These are phyloP conservation scores for Paramecium sonneborni DNA, from an alignment of 73 alveolate species.

Conservation along the genomic window DNA sequence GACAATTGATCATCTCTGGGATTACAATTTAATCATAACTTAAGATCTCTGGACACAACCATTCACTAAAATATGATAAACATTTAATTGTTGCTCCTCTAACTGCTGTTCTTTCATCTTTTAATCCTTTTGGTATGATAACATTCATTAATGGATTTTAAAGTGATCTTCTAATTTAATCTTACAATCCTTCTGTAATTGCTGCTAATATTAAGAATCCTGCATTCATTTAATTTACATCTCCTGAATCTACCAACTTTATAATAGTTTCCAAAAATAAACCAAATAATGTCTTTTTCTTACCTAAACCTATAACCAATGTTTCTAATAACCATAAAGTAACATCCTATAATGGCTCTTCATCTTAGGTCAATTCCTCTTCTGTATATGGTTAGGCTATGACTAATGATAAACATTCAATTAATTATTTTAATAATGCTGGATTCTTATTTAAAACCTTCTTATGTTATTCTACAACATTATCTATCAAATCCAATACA, in stretches of 20 bases:
- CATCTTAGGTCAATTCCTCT: slow-evolving; percentile 53
- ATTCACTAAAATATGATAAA: slow-evolving; percentile 65
- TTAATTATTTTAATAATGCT: slow-evolving; percentile 34
- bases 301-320: background rate
- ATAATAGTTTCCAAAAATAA: slow-evolving; percentile 57
- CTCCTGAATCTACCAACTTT: slow-evolving; percentile 47
- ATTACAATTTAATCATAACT: slow-evolving; percentile 45
- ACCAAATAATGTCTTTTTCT: slow-evolving; percentile 43
- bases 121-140: slow-evolving; percentile 57
- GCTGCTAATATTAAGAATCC: slow-evolving; percentile 64
- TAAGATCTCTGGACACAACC: slow-evolving; percentile 53
- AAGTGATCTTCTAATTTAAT: slow-evolving; percentile 40
- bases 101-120: slow-evolving; percentile 32
- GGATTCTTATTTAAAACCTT: slow-evolving; percentile 48
- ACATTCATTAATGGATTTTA: slow-evolving; percentile 63
- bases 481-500: slow-evolving; percentile 38
- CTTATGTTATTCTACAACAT: slow-evolving; percentile 46
- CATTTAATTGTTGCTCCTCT: slow-evolving; percentile 69
- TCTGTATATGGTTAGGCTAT: slow-evolving; percentile 57
- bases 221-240: slow-evolving; percentile 57
- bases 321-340: slow-evolving; percentile 59
- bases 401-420: slow-evolving; percentile 60
- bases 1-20: slow-evolving; percentile 57
- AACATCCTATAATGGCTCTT: slow-evolving; percentile 61
- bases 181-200: slow-evolving; percentile 62